Percentiles rank a stretch among this genome's conserved stretches.
phyloP scores from a whole-genome alignment of 176 grass and related monocot species.

The Leersia perrieri region DNA sequence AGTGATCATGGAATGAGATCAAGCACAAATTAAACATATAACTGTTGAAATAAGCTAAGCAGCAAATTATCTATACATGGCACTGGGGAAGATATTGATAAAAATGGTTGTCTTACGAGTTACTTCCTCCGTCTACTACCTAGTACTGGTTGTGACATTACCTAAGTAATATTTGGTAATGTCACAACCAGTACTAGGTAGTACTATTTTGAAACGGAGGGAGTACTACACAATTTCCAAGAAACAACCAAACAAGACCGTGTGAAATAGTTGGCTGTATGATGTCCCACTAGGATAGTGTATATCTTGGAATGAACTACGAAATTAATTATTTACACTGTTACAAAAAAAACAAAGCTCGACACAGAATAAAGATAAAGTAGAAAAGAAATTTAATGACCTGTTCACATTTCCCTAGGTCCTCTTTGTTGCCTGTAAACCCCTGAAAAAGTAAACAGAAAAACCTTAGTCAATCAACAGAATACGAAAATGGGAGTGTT shows the following conservation, averaged over 20 bases:
- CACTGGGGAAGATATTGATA: not conserved
- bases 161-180: too few relatives aligned
- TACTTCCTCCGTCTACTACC: too few relatives aligned
- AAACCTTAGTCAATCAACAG: not conserved
- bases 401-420: constrained; percentile 95
- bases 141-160: too few relatives aligned
- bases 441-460: constrained; percentile 46
- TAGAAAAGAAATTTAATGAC: constrained; percentile 42
- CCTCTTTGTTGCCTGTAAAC: constrained; percentile 69
- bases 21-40: not conserved
- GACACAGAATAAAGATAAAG: not conserved
- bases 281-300: not conserved
- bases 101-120: constrained; percentile 4
- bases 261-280: not conserved
- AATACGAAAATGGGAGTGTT: not conserved
- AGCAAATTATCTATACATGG: constrained; percentile 1
- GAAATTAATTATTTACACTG: not conserved
- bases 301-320: constrained; percentile 3
- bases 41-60: not conserved
- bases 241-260: not conserved
- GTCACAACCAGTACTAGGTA: too few relatives aligned
- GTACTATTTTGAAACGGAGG: too few relatives aligned
- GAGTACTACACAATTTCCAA: constrained; percentile 13
- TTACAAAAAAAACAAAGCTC: not conserved
- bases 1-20: constrained; percentile 27